Evolutionary conservation across 1,284 basidiomycete genomes (phyloP), one percentile per base, ranked within the genome.

Genomic region (Boletellus sp.): DNA sequence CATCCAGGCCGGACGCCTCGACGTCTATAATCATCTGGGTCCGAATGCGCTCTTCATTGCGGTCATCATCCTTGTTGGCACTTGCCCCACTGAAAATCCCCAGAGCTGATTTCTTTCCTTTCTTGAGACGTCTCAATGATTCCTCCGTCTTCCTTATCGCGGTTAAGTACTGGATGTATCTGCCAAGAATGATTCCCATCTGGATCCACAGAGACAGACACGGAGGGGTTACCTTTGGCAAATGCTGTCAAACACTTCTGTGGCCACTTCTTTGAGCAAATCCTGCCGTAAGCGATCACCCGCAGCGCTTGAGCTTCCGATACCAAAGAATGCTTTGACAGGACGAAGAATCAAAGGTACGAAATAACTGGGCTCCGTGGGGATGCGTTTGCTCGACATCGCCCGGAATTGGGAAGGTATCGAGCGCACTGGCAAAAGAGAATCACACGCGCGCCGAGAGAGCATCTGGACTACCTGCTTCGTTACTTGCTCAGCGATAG

Each of bases 121-220:
- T 94, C 63, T 93, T 92, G 58, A 95, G 78, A 40, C 89, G 81
- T 21, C 86, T 77, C 30, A 97, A 73, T 8, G 91, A 87, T 62
- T 95, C 92, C 62, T 97, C 92, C 2, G 90, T 91, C 73, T 95
- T 95, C 67, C 85, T 89, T 77, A 95, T 93, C 6, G 84, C 83
- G 5, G 83, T 77, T 24, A 97, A 75, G 60, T 91, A 82, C 52
- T 76, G 75, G 8, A 81, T 78, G 60, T 89, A 89, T 61, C 85
- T 87, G 50, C n/a, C 43, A 33, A 1, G 51, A 36, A 46, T 57
- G 48, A 46, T 44, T 37, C 22, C 37, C 3, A 18, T 44, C 8
- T 16, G 7, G n/a, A 15, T 13, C 24, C 28, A 19, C 37, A 15
- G 30, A 32, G 30, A 55, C n/a, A 32, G 30, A 55, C n/a, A n/a